A percentile compares a stretch with the other conserved stretches of the same genome.
Evolutionary conservation across 1,284 basidiomycete species (phyloP).

Genomic region (Cryptococcus maquisensis): DNA sequence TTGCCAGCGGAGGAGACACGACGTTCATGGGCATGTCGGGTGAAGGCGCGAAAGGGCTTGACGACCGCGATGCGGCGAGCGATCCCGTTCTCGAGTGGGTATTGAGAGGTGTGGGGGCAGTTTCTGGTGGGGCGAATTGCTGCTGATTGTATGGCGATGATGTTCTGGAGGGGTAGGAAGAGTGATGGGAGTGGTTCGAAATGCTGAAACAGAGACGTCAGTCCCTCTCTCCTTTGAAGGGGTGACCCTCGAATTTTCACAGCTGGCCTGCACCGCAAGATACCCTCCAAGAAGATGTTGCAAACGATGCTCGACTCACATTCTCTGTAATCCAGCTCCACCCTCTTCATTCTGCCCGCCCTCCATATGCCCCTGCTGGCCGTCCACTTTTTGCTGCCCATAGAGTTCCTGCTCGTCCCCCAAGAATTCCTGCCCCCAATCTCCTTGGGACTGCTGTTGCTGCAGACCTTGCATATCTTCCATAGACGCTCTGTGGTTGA

Average conservation of each 20-base stretch:
- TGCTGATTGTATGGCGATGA: conserved; percentile 10
- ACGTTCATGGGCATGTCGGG: conserved; percentile 9
- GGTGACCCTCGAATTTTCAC: no score
- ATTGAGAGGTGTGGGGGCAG: conserved; percentile 3
- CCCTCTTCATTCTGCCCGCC: not conserved
- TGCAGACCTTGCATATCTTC: not conserved
- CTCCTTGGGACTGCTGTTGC: not conserved
- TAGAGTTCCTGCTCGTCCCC: not conserved
- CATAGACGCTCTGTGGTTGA: not conserved
- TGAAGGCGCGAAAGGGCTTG: conserved; percentile 21
- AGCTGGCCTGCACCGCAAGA: no score
- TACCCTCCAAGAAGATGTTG: not conserved
- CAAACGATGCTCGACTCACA: conserved; percentile 26
- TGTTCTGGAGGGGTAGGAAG: conserved; percentile 6
- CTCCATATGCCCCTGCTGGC: conserved; percentile 5
- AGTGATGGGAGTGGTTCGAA: conserved; percentile 27
- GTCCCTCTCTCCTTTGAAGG: not conserved
- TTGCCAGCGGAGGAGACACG: conserved; percentile 17
- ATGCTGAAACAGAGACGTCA: conserved; percentile 16
- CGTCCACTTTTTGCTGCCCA: conserved; percentile 8
- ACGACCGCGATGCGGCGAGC: conserved; percentile 19
- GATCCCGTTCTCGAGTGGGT: conserved; percentile 16
- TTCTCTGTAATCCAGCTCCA: conserved; percentile 22
- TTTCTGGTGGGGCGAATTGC: not conserved
- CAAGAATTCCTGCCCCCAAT: conserved; percentile 15